Base-by-base conservation (phyloP, 768 basidiomycete genomes). In the Hortiboletus flavorubellus region DNA sequence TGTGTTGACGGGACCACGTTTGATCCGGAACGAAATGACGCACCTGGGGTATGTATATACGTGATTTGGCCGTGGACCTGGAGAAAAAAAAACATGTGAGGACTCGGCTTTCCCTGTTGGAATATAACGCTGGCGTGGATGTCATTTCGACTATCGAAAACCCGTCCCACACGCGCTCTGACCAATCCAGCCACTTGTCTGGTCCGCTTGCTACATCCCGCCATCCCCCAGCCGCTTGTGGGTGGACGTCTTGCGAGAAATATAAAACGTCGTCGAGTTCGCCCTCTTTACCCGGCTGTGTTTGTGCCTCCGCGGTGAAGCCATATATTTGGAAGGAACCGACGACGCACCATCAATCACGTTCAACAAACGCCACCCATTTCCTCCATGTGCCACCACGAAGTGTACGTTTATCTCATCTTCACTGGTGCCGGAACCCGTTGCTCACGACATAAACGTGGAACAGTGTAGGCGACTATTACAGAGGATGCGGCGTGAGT, bases 401-500 rank as follows among this genome's bases (percentile, higher is more conserved):
- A 74, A 67, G 52, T 74, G 72, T 73, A 54, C 55, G 73, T 46
- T 0, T 7, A 26, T 30, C 7, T 38, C n/a, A 14, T 3, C 21
- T 21, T 30, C 34, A 10, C 2, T 21, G 9, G 2, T 14, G 31
- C 15, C 44, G 29, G n/a, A 3, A 18, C 31, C 8, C 48, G 4
- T 51, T 8, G 8, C 53, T 59, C 53, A 54, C 14, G 53, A 60
- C 41, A 33, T 42, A 11, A 34, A 26, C 15, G 21, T 21, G 14
- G 35, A 29, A 52, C 62, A 73, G 72, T 9, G 68, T 75, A 29
- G 72, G 72, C 41, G 72, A 73, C 45, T 73, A 67, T 53, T 68
- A 73, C 55, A 68, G 71, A 59, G 73, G 72, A 23, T 73, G 72
- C 51, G 72, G 70, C 34, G 72, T 73, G 54, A 39, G 70, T 66